Percentiles rank a stretch among this genome's conserved stretches.
These are phyloP conservation scores for Flammula alnicola DNA, from an alignment of 1,284 basidiomycete species.

Conservation along the genomic window DNA sequence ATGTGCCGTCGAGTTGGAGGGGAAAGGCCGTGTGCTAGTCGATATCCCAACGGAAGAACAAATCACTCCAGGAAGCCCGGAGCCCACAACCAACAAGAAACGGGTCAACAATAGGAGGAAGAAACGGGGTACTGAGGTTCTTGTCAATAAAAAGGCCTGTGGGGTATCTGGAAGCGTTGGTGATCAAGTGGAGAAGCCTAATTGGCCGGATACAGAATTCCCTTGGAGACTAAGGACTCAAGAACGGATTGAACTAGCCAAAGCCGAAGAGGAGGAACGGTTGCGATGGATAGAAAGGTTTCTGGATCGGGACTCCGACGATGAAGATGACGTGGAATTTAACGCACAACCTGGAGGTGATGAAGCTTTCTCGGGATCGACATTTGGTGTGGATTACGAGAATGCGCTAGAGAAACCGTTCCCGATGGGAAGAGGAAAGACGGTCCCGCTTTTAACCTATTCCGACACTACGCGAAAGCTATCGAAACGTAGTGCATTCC, in stretches of 20 bases:
- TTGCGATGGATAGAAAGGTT: slow-evolving; percentile 61
- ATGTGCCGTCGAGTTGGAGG: slow-evolving; percentile 64
- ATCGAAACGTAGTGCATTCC: slow-evolving; percentile 43
- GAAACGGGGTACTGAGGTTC: slow-evolving; percentile 37
- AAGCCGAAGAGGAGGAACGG: slow-evolving; percentile 60
- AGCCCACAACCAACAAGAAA: slow-evolving; percentile 39
- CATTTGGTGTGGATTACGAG: slow-evolving; percentile 1
- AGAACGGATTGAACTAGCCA: slow-evolving; percentile 54
- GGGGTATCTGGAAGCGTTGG: slow-evolving; percentile 30
- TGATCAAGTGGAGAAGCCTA: slow-evolving; percentile 47
- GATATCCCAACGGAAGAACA: slow-evolving; percentile 46
- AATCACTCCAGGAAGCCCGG: slow-evolving; percentile 25
- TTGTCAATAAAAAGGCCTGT: slow-evolving; percentile 35
- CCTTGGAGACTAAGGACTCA: slow-evolving; percentile 70
- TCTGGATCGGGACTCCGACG: slow-evolving; percentile 62
- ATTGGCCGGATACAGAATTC: slow-evolving; percentile 78
- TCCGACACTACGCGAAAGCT: slow-evolving; percentile 34
- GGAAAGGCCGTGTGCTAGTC: slow-evolving; percentile 67
- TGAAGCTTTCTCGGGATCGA: neutral
- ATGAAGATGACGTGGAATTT: slow-evolving; percentile 50
- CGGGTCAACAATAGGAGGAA: slow-evolving; percentile 39
- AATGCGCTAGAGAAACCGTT: neutral
- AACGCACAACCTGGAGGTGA: neutral
- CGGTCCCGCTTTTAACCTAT: slow-evolving; percentile 55
- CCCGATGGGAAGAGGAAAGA: slow-evolving; percentile 56